Evolutionary conservation across 768 basidiomycete species (phyloP).

Genomic region (Boletus sp.): DNA sequence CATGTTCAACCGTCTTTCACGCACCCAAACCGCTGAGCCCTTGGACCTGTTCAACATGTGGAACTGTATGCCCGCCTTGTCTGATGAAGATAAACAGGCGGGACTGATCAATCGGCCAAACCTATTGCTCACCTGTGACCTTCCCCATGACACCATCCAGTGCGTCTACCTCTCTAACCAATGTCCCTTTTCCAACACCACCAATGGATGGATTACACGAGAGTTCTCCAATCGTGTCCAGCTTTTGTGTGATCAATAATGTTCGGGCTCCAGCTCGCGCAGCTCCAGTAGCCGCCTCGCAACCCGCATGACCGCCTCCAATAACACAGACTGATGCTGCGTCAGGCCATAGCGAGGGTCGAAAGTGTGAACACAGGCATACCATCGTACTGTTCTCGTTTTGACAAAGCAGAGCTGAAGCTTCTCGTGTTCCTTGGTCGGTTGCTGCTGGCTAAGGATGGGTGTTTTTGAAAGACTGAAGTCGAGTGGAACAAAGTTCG

Average conservation of each 20-base stretch:
- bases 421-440: background rate
- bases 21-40: slow-evolving; percentile 86
- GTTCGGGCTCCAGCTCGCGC: slow-evolving; percentile 82
- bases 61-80: slow-evolving; percentile 87
- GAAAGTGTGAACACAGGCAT: background rate
- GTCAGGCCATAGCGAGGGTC: slow-evolving; percentile 33
- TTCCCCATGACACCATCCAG: slow-evolving; percentile 83
- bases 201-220: slow-evolving; percentile 94
- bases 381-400: slow-evolving; percentile 26
- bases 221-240: slow-evolving; percentile 78
- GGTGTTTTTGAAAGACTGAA: background rate
- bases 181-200: slow-evolving; percentile 86
- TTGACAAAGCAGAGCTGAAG: background rate
- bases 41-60: slow-evolving; percentile 82
- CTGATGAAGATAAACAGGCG: slow-evolving; percentile 35
- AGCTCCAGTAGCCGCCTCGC: slow-evolving; percentile 85
- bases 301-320: slow-evolving; percentile 91
- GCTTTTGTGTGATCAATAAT: slow-evolving; percentile 73
- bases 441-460: background rate
- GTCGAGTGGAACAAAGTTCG: background rate
- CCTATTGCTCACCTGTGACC: slow-evolving; percentile 59
- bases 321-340: slow-evolving; percentile 70
- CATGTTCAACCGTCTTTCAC: slow-evolving; percentile 16
- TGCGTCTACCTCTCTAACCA: slow-evolving; percentile 90
- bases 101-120: background rate